A percentile compares a stretch with the other conserved stretches of the same genome.
These are phyloP conservation scores for Leccinum disarticulatum DNA, from an alignment of 768 basidiomycete species.

Conservation along the genomic window DNA sequence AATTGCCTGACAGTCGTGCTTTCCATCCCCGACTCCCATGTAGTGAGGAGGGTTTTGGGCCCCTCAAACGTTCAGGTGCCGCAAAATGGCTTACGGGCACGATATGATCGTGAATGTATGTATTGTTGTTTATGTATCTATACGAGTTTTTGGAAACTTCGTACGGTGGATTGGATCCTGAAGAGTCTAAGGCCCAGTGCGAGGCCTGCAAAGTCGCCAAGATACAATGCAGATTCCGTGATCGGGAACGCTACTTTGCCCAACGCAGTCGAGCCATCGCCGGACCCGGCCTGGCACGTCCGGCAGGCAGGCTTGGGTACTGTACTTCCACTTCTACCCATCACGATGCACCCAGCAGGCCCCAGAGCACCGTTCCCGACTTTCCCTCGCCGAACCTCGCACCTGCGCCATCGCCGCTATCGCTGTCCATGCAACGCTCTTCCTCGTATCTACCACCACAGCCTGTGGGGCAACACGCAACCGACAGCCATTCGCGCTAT, in stretches of 20 bases:
- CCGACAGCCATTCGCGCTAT: too few species aligned
- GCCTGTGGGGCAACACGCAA: too few species aligned
- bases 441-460: slow-evolving; percentile 33
- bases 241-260: slow-evolving; percentile 85
- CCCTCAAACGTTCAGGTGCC: too few species aligned
- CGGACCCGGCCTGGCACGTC: slow-evolving; percentile 48
- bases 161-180: too few species aligned
- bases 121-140: too few species aligned
- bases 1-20: too few species aligned
- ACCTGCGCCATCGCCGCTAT: neutral
- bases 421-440: slow-evolving; percentile 26
- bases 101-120: too few species aligned
- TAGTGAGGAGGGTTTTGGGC: too few species aligned
- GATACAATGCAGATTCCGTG: slow-evolving; percentile 72
- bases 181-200: slow-evolving; percentile 69
- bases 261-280: slow-evolving; percentile 80
- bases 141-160: too few species aligned
- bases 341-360: slow-evolving; percentile 17
- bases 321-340: neutral
- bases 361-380: slow-evolving; percentile 12
- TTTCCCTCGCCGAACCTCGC: slow-evolving; percentile 8
- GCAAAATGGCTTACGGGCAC: too few species aligned
- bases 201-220: slow-evolving; percentile 76
- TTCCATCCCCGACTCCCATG: too few species aligned
- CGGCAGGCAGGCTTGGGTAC: slow-evolving; percentile 15